phyloP scores from a whole-genome alignment of 2,329 filamentous ascomycete genomes.

The Trichothecium sympodiale region DNA sequence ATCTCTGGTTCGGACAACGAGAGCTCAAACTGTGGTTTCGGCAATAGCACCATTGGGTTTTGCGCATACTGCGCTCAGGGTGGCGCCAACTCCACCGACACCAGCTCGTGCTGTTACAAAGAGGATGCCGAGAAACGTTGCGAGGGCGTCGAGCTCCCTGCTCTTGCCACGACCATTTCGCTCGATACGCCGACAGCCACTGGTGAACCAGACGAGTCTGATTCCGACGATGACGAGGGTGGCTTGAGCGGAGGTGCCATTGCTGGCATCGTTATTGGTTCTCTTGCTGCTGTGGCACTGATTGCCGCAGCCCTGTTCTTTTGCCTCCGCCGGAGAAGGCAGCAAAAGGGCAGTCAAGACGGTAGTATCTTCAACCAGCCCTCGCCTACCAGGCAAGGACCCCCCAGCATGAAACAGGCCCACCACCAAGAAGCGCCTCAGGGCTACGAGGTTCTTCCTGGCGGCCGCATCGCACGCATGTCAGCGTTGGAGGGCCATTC shows the following conservation, averaged over 20 bases:
- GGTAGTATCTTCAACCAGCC: constrained; percentile 85
- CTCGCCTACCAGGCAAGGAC: constrained; percentile 52
- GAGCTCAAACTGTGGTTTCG: constrained; percentile 76
- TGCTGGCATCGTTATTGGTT: constrained; percentile 81
- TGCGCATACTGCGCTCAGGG: constrained; percentile 80
- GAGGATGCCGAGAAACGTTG: constrained; percentile 67
- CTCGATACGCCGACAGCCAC: constrained; percentile 39
- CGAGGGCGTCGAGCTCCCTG: constrained; percentile 64
- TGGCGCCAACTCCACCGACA: constrained; percentile 85
- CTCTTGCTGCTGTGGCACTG: constrained; percentile 58
- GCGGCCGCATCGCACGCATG: constrained; percentile 89
- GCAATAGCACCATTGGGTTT: constrained; percentile 58
- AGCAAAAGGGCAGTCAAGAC: constrained; percentile 47
- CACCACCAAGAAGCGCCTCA: constrained; percentile 22
- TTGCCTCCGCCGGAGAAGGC: constrained; percentile 41
- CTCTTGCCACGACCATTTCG: constrained; percentile 57
- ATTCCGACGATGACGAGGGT: constrained; percentile 14
- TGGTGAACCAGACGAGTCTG: constrained; percentile 14
- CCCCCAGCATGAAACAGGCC: constrained; percentile 24
- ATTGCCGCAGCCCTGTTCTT: constrained; percentile 61
- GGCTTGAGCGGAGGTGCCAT: constrained; percentile 73
- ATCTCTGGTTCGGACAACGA: constrained; percentile 72
- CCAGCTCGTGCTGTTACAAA: constrained; percentile 65
- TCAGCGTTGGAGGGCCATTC: constrained; percentile 75
- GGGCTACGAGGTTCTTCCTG: constrained; percentile 67